Base-by-base conservation (phyloP, 2,329 filamentous ascomycete genomes). In the Exutisphaerella laricina region DNA sequence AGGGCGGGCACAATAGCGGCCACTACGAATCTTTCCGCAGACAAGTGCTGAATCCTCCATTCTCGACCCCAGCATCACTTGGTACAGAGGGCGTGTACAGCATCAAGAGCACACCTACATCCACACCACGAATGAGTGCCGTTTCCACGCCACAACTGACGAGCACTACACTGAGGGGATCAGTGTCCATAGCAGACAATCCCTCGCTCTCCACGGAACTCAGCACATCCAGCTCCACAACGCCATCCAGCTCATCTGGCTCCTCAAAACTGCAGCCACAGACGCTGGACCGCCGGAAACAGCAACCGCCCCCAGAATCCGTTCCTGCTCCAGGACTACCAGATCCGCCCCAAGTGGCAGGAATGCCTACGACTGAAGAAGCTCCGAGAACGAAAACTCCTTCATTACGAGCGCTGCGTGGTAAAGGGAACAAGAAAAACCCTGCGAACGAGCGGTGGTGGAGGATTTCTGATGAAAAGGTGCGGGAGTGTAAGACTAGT, bases 11-110 rank as follows among this genome's bases (percentile, higher is more conserved):
- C 63, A 84, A 95, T 60, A 95, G 88, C 57, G 92, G 92, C 1
- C 92, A 98, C 62, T 98, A 98, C 68, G 92, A 98, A 64, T 90
- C 88, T 1, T 97, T 97, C 65, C 78, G 92, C 23, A 79, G 92
- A 26, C 92, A 97, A 65, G 84, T 86, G 45, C 68, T 87, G 6
- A 79, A 82, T 38, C 70, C 84, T 3, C 89, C 89, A 0, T 97
- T 82, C 61, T 85, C 87, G 1, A 96, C 90, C 5, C 80, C 85
- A 0, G 82, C 85, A 54, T 81, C 80, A 0, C 90, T 94, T 65
- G 83, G 85, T 47, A 75, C 77, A 4, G 85, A 85, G 26, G 82
- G 80, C 5, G 79, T 83, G 23, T 90, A 86, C 59, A 87, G 83
- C 62, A 74, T 58, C 68, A 78, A 50, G n/a, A 50, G 48, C 3